phyloP scores from a whole-genome alignment of 441 rosid genomes.

The Mallotus japonicus region DNA sequence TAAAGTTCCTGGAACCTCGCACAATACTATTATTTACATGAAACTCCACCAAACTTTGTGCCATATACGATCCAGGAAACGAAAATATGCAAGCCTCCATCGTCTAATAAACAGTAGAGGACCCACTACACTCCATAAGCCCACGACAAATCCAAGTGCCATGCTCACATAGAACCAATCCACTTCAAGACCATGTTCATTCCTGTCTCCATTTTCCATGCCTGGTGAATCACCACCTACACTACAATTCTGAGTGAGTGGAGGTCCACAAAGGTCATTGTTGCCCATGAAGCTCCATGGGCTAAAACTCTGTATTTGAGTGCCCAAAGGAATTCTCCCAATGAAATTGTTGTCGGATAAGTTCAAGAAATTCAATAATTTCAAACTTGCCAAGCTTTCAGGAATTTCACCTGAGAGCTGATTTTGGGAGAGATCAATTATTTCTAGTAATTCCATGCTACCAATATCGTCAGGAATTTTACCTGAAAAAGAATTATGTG shows the following conservation, averaged over 20 bases:
- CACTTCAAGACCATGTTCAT: background rate
- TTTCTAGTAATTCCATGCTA: conserved; percentile 23
- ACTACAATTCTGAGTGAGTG: conserved; percentile 10
- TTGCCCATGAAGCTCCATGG: conserved; percentile 22
- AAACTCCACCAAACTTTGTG: too few relatives aligned
- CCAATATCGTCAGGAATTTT: background rate
- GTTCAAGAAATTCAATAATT: background rate
- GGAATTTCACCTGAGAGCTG: conserved; percentile 24
- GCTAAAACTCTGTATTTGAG: conserved; percentile 24
- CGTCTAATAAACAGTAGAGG: background rate
- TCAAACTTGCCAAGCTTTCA: background rate
- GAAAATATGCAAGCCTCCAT: background rate
- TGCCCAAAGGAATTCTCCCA: conserved; percentile 21
- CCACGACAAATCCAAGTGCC: conserved; percentile 19
- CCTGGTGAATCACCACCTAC: background rate
- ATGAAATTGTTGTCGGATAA: background rate
- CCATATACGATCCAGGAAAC: background rate
- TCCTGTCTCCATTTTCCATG: background rate
- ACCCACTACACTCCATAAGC: conserved; percentile 12
- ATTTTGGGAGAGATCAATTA: conserved; percentile 23
- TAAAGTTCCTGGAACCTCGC: too few relatives aligned
- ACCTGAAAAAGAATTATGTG: background rate
- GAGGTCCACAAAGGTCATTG: conserved; percentile 33
- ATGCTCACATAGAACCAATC: conserved; percentile 7
- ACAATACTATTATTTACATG: too few relatives aligned